A percentile compares a stretch with the other conserved stretches of the same genome.
Conservation (phyloP, 768 basidiomycete species). For the Erythrobasidium yunnanense region DNA sequence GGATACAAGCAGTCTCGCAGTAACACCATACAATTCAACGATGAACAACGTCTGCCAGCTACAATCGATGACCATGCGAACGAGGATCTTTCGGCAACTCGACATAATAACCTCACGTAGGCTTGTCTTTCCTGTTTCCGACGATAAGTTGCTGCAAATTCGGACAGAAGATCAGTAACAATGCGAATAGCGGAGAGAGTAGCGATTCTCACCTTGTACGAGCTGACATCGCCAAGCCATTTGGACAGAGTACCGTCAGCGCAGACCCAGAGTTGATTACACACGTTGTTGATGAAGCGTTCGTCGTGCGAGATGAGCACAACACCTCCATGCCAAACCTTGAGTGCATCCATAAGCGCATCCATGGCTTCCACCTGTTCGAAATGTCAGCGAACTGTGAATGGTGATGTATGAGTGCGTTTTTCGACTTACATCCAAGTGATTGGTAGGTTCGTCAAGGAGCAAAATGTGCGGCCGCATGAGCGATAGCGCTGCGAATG, state of each 20-base stretch:
- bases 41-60: too few relatives aligned
- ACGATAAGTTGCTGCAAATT: conserved; percentile 34
- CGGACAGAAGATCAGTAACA: neutral
- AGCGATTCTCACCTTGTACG: neutral
- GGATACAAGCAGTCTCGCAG: too few relatives aligned
- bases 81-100: too few relatives aligned
- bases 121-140: conserved; percentile 28
- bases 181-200: neutral
- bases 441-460: conserved; percentile 59
- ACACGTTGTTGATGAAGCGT: conserved; percentile 28
- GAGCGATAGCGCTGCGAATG: conserved; percentile 53
- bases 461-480: conserved; percentile 74
- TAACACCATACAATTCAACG: too few relatives aligned
- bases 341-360: conserved; percentile 70
- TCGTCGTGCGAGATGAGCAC: conserved; percentile 30
- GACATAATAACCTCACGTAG: conserved; percentile 6
- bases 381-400: conserved; percentile 1
- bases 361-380: conserved; percentile 69
- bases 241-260: conserved; percentile 12
- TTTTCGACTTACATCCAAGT: conserved; percentile 9
- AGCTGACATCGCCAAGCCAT: conserved; percentile 32
- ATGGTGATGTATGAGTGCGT: neutral
- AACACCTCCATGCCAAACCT: conserved; percentile 41
- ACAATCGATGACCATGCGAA: too few relatives aligned
- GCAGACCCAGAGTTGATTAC: conserved; percentile 36